Base-by-base conservation (phyloP, 257 asterid genomes). In the Lycium barbarum region DNA sequence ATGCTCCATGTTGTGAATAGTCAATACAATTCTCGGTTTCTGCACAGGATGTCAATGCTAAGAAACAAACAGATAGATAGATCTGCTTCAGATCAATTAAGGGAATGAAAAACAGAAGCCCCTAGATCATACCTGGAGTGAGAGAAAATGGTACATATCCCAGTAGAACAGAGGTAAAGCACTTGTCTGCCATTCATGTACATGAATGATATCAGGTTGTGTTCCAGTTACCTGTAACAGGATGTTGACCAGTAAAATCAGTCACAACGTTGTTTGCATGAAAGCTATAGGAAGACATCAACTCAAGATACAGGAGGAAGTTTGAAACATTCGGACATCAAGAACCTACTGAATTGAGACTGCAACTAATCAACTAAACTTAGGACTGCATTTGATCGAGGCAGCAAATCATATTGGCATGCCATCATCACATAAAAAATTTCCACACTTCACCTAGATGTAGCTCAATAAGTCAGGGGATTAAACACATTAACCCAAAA, bases 1-100 rank as follows among this genome's bases (percentile, higher is more conserved):
- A 79, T 95, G 97, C 93, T 94, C 98, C 98, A 95, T 93, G 90
- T 95, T 95, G 90, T 95, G 98, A 85, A 94, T 93, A 40, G 98
- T 95, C 93, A 94, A 88, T 85, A 93, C 91, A 85, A 95, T 88
- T 86, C 98, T 90, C 17, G 96, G 97, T 90, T 92, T 94, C 98
- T 95, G 86, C 86, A 87, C 72, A 72, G 71, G 72, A 85, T 61
- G 45, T 78, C 62, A 81, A 81, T n/a, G 78, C 71, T 61, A 14
- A 38, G 51, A 81, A 51, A 63, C 59, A 80, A 57, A 43, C 38
- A 33, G 78, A 63, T 7, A 45, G 55, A 43, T 81, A 81, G 9
- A 81, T 62, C 61, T 81, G 15, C 49, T 53, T 40, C 15, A 78
- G 15, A 78, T 14, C 49, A 78, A 76, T 51, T 51, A 47, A 83